phyloP scores from a whole-genome alignment of 129 eudicot genomes.

The Pseudognaphalium luteoalbum region DNA sequence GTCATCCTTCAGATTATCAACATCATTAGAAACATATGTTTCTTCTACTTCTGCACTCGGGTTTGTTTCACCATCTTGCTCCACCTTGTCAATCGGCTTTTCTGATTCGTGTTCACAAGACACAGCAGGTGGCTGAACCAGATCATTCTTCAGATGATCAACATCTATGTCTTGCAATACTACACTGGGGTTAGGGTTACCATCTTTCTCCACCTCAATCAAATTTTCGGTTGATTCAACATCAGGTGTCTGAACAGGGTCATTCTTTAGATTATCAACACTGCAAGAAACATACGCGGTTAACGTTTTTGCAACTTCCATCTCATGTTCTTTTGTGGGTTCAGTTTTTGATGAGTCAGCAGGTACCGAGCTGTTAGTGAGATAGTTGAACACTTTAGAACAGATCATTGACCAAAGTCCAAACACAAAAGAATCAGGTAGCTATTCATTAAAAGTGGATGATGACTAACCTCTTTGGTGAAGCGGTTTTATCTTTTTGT shows the following conservation, averaged over 20 bases:
- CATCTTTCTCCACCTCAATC: background rate
- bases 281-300: background rate
- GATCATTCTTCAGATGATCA: background rate
- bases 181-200: background rate
- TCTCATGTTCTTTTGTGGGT: constrained; percentile 11
- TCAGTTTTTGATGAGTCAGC: constrained; percentile 21
- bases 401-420: background rate
- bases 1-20: background rate
- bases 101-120: background rate
- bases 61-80: background rate
- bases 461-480: constrained; percentile 24
- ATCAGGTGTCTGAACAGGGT: constrained; percentile 1
- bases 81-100: background rate
- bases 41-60: background rate
- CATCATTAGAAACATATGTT: background rate
- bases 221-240: background rate
- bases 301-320: background rate
- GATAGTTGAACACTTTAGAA: constrained; percentile 19
- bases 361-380: constrained; percentile 27
- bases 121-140: constrained; percentile 2
- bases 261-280: background rate
- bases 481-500: constrained; percentile 10
- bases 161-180: background rate
- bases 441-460: background rate
- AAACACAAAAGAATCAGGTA: constrained; percentile 7